phyloP scores from a whole-genome alignment of 768 basidiomycete species.

The Galerina marginata region DNA sequence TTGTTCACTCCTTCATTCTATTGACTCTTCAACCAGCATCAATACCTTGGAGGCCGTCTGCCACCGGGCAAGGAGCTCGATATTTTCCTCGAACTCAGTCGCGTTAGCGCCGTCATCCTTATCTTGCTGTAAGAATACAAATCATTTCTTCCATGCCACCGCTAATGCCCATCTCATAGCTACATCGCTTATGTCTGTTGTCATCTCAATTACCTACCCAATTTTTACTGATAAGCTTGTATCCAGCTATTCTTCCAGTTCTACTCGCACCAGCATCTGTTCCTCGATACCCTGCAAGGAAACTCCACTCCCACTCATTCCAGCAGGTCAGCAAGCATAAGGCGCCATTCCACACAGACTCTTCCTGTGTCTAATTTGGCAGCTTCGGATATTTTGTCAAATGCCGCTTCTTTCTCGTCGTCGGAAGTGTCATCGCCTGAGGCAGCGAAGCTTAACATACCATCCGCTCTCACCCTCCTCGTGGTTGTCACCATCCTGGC shows the following conservation, averaged over 20 bases:
- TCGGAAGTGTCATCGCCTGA: conserved; percentile 11
- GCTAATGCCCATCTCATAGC: conserved; percentile 4
- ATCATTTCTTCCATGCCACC: not conserved
- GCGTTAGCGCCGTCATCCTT: conserved; percentile 52
- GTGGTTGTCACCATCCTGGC: conserved; percentile 40
- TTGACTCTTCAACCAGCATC: conserved; percentile 31
- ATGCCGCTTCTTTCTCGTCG: conserved; percentile 14
- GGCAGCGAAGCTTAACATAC: conserved; percentile 42
- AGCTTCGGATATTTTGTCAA: too few relatives aligned
- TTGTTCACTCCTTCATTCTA: conserved; percentile 2
- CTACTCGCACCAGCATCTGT: conserved; percentile 54
- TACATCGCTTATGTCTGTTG: conserved; percentile 26
- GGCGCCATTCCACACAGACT: conserved; percentile 27
- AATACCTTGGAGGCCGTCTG: conserved; percentile 41
- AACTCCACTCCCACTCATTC: conserved; percentile 24
- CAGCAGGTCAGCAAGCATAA: conserved; percentile 14
- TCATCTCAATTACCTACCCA: not conserved
- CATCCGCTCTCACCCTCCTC: conserved; percentile 38
- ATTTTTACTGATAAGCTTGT: conserved; percentile 2
- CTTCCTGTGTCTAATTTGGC: conserved; percentile 23
- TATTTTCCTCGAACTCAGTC: conserved; percentile 50
- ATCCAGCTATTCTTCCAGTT: conserved; percentile 57
- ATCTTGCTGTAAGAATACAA: conserved; percentile 43
- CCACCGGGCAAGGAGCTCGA: conserved; percentile 41
- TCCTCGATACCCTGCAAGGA: conserved; percentile 40